Evolutionary conservation across 495 filamentous ascomycete species (phyloP), one percentile per base, ranked within the genome.

Genomic region (Margaritispora aquatica): DNA sequence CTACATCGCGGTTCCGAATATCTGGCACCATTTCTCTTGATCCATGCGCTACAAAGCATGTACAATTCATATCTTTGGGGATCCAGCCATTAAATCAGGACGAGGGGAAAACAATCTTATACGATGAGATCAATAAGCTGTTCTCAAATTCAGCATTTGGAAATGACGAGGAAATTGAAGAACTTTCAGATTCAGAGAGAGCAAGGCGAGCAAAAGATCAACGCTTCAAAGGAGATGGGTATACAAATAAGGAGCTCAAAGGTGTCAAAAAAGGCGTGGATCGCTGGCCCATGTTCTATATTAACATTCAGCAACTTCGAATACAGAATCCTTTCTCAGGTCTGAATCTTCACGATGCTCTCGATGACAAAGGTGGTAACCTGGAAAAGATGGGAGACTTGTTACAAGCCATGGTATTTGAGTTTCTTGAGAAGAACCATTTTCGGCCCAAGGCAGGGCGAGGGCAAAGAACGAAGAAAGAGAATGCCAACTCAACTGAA

Each of bases 281-380:
- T 68, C 79, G 85, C 60, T 96, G 88, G 88, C 91, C 92, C 1
- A 95, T 94, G 88, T 97, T 96, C 64, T 87, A 86, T 66, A 75
- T 98, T 31, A 84, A 83, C 8, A 83, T 98, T n/a, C 73, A 77
- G 2, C 61, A 81, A 4, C 66, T 70, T 54, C 62, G 3, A 46
- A 51, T 4, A 26, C 51, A 23, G 15, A 22, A 1, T 22, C 15
- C n/a, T 2, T 26, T 19, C 10, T 19, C 24, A 2, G 19, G 20
- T 38, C 19, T 36, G 24, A 31, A 54, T 38, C 1, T 59, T 1
- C 69, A 70, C 15, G 51, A 72, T 0, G 38, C 76, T 4, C 58
- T 81, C 0, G 71, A 77, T 31, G 69, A 74, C 26, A 68, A 68
- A 29, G 58, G 59, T 5, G 63, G 67, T 17, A 68, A 67, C n/a